Conservation (phyloP, 1,284 basidiomycete species). For the Thelephora terrestris region DNA sequence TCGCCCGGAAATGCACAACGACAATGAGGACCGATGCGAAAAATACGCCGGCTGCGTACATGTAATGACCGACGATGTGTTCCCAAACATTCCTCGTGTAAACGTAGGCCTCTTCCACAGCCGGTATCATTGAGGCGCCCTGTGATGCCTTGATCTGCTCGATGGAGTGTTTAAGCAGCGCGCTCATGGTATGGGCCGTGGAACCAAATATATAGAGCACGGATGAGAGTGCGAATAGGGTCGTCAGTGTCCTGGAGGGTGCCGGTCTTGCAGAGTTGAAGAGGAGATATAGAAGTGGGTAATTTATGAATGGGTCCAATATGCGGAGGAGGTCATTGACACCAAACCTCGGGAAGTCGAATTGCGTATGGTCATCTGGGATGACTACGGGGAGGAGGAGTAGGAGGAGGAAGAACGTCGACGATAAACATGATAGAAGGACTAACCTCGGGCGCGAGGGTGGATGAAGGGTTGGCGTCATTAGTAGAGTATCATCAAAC, state of each 20-base stretch:
- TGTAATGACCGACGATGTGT: background rate
- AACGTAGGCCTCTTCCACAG: background rate
- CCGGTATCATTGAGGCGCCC: background rate
- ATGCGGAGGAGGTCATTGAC: conserved; percentile 5
- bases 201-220: background rate
- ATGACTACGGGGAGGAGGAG: background rate
- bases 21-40: background rate
- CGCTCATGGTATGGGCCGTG: background rate
- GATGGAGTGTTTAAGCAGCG: background rate
- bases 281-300: conserved; percentile 4
- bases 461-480: background rate
- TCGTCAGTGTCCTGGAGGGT: background rate
- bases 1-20: background rate
- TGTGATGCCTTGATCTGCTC: background rate
- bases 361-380: background rate
- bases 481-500: background rate
- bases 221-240: background rate
- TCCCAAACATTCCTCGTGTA: background rate
- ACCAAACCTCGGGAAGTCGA: background rate
- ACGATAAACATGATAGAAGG: background rate
- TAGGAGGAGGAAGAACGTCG: background rate
- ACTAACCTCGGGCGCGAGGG: background rate
- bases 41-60: background rate
- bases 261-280: background rate
- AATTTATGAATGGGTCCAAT: conserved; percentile 10